Base-by-base conservation (phyloP, 768 basidiomycete genomes). In the Termitomyces sp. region DNA sequence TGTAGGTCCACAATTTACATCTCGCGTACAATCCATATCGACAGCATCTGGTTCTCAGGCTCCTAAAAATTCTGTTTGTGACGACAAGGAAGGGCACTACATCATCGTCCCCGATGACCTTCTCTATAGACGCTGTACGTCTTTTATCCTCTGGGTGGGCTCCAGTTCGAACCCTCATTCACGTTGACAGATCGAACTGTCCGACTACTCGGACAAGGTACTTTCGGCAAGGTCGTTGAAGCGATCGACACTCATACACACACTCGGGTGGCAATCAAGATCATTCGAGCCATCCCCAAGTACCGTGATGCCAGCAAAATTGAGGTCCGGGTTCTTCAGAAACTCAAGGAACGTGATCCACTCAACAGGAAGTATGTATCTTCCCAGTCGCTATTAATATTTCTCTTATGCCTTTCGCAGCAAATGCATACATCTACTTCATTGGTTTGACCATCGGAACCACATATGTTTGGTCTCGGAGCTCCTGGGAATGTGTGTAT, bases 241-340 rank as follows among this genome's bases (percentile, higher is more conserved):
- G 94, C 94, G 7, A 72, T 89, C 65, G 93, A 97, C 76, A 83
- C 83, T 42, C 81, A 86, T 62, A 88, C 83, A 27, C 83, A 88
- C 59, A 80, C 78, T 64, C 79, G 85, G 67, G 95, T 98, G 33
- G 97, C 97, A 51, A 94, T 99, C 78, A 99, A 99, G 81, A 95
- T 99, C 59, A 99, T 99, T 65, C 87, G 97, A 49, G 94, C 95
- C 51, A 96, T 99, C 51, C 96, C 93, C 51, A 99, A 98, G 76
- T 99, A 98, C 69, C 91, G 97, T 46, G 97, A 99, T 74, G 97
- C 97, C 13, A 95, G 93, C 72, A 96, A 93, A 78, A 98, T 98
- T 59, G 97, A 99, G 75, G 88, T 98, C 66, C 86, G 95, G 53
- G 97, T 99, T 20, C 82, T 99, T 46, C 87, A 95, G 72, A 89